Evolutionary conservation across 345 rosid genomes (phyloP).

Genomic region (Eucalyptus sp.): DNA sequence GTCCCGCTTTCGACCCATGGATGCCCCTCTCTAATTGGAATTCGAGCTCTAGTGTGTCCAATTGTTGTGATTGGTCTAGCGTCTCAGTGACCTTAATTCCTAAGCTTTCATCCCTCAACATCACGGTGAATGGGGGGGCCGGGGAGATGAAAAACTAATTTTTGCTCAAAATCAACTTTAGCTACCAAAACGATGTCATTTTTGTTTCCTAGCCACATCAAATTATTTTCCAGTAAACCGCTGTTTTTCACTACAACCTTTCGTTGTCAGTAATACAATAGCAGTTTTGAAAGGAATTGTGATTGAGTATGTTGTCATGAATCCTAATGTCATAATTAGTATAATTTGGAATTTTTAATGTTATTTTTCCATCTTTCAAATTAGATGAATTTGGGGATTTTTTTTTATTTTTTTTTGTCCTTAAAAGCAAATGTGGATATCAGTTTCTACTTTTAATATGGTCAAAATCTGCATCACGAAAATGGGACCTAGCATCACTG

Average conservation of each 20-base stretch:
- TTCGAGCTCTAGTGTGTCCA: not conserved
- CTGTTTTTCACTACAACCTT: not conserved
- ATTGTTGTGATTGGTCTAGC: not conserved
- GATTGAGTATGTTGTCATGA: not conserved
- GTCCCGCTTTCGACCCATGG: conserved; percentile 13
- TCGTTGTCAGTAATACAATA: not conserved
- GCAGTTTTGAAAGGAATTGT: not conserved
- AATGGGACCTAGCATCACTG: not conserved
- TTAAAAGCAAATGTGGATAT: not conserved
- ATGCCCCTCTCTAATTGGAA: conserved; percentile 57
- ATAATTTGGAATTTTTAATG: not conserved
- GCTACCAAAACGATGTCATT: not conserved
- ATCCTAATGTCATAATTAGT: not conserved
- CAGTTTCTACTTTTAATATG: not conserved
- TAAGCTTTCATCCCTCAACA: not conserved
- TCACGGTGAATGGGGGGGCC: not conserved
- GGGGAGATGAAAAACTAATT: not conserved
- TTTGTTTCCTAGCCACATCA: not conserved
- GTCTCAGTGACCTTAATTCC: not conserved
- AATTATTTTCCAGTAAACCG: not conserved
- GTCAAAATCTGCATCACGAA: not conserved
- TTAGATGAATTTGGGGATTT: not conserved
- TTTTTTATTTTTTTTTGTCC: not conserved
- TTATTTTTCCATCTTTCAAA: not conserved
- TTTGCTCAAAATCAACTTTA: not conserved